Evolutionary conservation across 2,329 filamentous ascomycete species (phyloP), one percentile per base, ranked within the genome.

Genomic region (Raffaelea ambrosiae): DNA sequence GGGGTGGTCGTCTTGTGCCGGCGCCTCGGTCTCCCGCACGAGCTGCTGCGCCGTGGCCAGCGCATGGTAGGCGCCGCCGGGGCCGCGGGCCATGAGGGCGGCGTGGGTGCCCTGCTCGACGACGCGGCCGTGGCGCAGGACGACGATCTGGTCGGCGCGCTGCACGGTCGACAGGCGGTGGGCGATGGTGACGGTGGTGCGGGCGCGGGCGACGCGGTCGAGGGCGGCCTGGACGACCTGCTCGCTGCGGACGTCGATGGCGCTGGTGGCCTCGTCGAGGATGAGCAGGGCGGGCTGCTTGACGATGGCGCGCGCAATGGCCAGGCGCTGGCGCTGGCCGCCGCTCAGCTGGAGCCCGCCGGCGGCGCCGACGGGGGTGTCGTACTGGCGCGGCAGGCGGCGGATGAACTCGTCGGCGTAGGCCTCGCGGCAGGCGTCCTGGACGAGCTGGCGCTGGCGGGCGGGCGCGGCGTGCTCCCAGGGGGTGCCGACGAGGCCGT

Each of bases 281-380:
- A 60, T 58, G 11, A 60, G 42, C 22, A 60, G 57, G 19, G 56
- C 56, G 7, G 58, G 58, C 9, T 51, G 46, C 51, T 57, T 57
- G 40, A 60, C 55, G 22, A 60, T 60, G 40, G 53, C 55, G 42
- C 58, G 48, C 2, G 58, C 58, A 23, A 60, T 85, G 3, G 86
- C 84, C 22, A 94, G 74, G 9, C 88, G 77, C 61, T 94, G 88
- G 18, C 86, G 77, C 61, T 94, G 87, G 1, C 88, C 88, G 3
- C 60, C 60, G 11, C 84, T 88, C 1, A 94, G 69, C 57, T 86
- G 88, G 40, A 85, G 84, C 2, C 88, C 88, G 18, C 77, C 76
- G 26, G 26, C 26, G 57, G 91, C 86, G 1, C 88, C 88, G 2
- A 93, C 86, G 4, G 75, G 63, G 0, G 87, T 88, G 1, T 83